Evolutionary conservation across 495 filamentous ascomycete species (phyloP).

Genomic region (Aspergillus hancockii): DNA sequence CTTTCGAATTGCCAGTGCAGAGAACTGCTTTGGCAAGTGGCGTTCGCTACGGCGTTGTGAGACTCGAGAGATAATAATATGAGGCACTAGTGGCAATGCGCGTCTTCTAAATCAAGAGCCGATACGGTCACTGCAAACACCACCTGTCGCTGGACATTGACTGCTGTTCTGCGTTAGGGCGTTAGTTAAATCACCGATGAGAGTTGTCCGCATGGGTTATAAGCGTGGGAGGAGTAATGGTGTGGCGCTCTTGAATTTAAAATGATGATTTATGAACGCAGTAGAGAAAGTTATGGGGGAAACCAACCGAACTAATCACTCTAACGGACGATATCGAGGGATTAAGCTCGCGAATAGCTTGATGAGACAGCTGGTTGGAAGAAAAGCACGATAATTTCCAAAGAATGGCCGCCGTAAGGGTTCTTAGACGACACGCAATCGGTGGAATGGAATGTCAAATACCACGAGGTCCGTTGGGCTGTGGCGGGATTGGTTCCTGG

Average conservation of each 20-base stretch:
- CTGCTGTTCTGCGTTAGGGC: neutral
- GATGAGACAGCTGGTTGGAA: neutral
- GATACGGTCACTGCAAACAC: constrained; percentile 2
- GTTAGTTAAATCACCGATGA: neutral
- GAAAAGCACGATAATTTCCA: neutral
- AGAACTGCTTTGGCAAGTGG: neutral
- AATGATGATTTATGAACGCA: no score
- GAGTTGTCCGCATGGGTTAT: neutral
- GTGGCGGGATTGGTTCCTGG: constrained; percentile 28
- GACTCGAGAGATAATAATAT: neutral
- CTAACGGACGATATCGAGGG: neutral
- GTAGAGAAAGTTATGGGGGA: neutral
- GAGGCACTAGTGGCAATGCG: constrained; percentile 11
- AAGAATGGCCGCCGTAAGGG: neutral
- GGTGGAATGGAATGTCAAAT: constrained; percentile 1
- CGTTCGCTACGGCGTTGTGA: neutral
- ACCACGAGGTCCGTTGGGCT: constrained; percentile 11
- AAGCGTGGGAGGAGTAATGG: neutral
- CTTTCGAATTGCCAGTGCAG: neutral
- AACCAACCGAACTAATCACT: neutral
- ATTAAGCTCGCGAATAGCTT: neutral
- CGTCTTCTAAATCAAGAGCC: neutral
- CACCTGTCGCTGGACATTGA: neutral
- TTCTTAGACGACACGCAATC: neutral
- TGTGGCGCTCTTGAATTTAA: neutral